Percentiles rank a stretch among this genome's conserved stretches.
Conservation (phyloP, 192 early-diverging fungal genomes). For the Linnemannia hyalina region DNA sequence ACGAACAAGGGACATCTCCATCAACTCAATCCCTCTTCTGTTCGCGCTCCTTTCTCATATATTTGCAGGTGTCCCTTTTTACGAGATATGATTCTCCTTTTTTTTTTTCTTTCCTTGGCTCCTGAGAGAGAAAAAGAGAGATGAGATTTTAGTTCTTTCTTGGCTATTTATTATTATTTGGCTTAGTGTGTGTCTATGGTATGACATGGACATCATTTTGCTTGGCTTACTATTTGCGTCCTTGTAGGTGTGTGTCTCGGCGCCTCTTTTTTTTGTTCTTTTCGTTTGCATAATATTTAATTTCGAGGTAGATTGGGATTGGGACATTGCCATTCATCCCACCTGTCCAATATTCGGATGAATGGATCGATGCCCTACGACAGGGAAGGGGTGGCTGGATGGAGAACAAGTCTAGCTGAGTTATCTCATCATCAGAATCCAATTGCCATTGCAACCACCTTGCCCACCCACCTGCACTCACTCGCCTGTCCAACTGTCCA, state of each 20-base stretch:
- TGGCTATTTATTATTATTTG: too few relatives aligned
- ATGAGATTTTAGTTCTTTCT: too few relatives aligned
- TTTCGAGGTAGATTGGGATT: slow-evolving; percentile 6
- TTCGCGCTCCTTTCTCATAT: too few relatives aligned
- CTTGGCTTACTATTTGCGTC: background rate
- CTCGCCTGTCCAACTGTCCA: background rate
- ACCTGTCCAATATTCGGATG: background rate
- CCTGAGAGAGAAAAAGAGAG: too few relatives aligned
- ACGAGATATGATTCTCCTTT: too few relatives aligned
- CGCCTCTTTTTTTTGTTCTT: background rate
- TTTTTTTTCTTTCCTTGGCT: too few relatives aligned
- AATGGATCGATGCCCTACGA: background rate
- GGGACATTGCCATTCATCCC: background rate
- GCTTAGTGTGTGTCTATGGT: too few relatives aligned
- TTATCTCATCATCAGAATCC: background rate
- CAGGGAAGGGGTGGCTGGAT: too few relatives aligned
- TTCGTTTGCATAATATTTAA: slow-evolving; percentile 16
- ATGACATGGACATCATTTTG: background rate
- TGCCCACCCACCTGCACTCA: background rate
- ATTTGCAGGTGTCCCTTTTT: too few relatives aligned
- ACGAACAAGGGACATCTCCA: background rate
- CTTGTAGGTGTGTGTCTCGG: background rate
- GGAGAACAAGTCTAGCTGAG: background rate
- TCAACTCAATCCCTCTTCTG: background rate
- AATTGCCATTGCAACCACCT: background rate